Conservation (phyloP, 805 yeast species). For the Cyberlindnera samutprakarnensis region DNA sequence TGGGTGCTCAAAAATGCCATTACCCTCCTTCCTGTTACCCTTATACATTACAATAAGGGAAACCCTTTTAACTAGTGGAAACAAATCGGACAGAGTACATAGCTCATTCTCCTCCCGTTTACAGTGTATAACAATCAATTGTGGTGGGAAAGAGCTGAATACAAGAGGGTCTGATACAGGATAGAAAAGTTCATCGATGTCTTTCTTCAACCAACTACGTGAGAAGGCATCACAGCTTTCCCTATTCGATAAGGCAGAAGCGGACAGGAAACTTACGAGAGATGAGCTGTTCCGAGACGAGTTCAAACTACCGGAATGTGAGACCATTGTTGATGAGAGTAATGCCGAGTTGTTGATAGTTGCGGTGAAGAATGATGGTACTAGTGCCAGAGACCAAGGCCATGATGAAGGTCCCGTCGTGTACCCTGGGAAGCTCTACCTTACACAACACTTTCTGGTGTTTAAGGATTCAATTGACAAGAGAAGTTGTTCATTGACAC, state of each 20-base stretch:
- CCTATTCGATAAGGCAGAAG: constrained; percentile 31
- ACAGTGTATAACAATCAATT: too few relatives aligned
- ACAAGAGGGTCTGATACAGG: too few relatives aligned
- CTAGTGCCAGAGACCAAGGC: not conserved
- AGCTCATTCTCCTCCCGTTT: too few relatives aligned
- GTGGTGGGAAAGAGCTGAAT: not conserved
- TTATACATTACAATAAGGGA: too few relatives aligned
- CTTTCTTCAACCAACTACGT: constrained; percentile 37
- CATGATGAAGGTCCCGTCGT: constrained; percentile 17
- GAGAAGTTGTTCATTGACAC: constrained; percentile 54
- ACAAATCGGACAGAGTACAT: constrained; percentile 1
- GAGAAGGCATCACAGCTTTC: constrained; percentile 38
- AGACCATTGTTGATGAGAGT: constrained; percentile 55
- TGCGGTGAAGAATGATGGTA: constrained; percentile 10
- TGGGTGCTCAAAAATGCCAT: too few relatives aligned
- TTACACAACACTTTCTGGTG: constrained; percentile 70
- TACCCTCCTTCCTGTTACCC: too few relatives aligned
- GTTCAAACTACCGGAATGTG: constrained; percentile 66
- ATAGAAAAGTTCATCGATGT: too few relatives aligned
- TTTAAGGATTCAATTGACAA: constrained; percentile 68
- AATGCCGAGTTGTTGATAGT: constrained; percentile 52
- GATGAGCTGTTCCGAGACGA: constrained; percentile 67
- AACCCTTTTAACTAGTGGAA: too few relatives aligned
- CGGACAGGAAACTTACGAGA: constrained; percentile 22
- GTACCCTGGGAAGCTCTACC: constrained; percentile 56